phyloP scores from a whole-genome alignment of 176 grass and related monocot species.

The Poa annua region DNA sequence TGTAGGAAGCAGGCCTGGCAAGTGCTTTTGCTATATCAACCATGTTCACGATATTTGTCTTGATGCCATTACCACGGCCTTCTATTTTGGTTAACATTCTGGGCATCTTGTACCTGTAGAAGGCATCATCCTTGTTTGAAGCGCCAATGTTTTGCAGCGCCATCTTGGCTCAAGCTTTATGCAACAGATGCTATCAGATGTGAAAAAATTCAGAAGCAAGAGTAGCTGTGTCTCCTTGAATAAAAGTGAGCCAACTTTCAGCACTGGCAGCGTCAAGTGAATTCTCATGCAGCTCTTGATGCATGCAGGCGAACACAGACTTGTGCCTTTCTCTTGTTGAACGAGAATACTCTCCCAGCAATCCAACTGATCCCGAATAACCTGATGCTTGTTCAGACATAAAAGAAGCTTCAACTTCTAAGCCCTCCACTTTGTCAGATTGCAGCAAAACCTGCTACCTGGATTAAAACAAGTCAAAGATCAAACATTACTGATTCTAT shows the following conservation, averaged over 20 bases:
- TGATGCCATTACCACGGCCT: slow-evolving; percentile 79
- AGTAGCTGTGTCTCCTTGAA: slow-evolving; percentile 32
- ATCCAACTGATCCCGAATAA: slow-evolving; percentile 63
- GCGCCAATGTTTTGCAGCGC: slow-evolving; percentile 87
- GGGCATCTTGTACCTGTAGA: slow-evolving; percentile 98
- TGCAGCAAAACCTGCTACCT: slow-evolving; percentile 49
- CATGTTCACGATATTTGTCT: slow-evolving; percentile 90
- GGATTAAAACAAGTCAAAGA: background rate
- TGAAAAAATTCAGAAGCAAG: background rate
- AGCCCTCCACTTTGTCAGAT: slow-evolving; percentile 59
- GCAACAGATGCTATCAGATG: slow-evolving; percentile 40
- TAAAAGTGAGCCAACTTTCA: slow-evolving; percentile 2
- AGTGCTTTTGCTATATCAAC: slow-evolving; percentile 84
- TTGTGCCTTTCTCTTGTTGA: slow-evolving; percentile 61
- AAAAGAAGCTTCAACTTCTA: slow-evolving; percentile 62
- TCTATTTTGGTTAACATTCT: slow-evolving; percentile 88
- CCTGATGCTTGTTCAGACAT: slow-evolving; percentile 72
- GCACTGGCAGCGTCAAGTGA: slow-evolving; percentile 5
- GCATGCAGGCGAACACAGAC: slow-evolving; percentile 49
- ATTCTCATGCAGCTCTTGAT: slow-evolving; percentile 35
- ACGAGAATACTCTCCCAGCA: slow-evolving; percentile 70
- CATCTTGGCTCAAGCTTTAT: slow-evolving; percentile 57
- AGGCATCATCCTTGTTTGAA: slow-evolving; percentile 89
- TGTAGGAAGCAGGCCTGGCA: slow-evolving; percentile 75
- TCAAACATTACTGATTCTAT: background rate